A percentile compares a stretch with the other conserved stretches of the same genome.
Evolutionary conservation across 768 basidiomycete genomes (phyloP).

Genomic region (Naganishia onofrii): DNA sequence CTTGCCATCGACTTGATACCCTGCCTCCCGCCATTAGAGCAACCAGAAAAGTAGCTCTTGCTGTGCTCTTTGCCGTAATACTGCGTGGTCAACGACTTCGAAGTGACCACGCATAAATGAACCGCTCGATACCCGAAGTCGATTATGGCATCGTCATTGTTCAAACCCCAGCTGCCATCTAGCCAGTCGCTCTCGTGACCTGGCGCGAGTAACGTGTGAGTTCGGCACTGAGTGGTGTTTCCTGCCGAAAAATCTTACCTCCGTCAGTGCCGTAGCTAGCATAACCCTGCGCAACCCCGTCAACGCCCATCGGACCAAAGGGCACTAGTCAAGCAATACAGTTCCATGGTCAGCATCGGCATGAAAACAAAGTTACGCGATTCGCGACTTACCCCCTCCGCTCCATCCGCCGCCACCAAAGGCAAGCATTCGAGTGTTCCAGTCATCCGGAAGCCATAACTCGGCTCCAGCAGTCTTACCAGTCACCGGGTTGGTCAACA

Average conservation of each 20-base stretch:
- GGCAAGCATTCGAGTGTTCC: constrained; percentile 7
- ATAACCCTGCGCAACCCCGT: constrained; percentile 5
- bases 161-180: constrained; percentile 29
- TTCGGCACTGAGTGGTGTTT: too few relatives aligned
- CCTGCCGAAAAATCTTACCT: not conserved
- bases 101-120: constrained; percentile 43
- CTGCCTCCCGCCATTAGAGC: constrained; percentile 51
- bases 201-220: not conserved
- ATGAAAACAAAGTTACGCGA: too few relatives aligned
- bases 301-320: not conserved
- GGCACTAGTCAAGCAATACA: not conserved
- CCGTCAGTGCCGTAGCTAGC: not conserved
- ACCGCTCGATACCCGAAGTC: constrained; percentile 21
- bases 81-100: constrained; percentile 44
- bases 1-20: constrained; percentile 42
- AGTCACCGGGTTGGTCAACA: not conserved
- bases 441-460: constrained; percentile 6
- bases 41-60: constrained; percentile 50
- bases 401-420: constrained; percentile 9
- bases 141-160: constrained; percentile 42
- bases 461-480: not conserved
- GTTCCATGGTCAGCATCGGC: too few relatives aligned
- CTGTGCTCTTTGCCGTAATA: constrained; percentile 39
- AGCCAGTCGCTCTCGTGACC: constrained; percentile 7
- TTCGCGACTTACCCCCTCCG: not conserved